Conservation (phyloP, 208 protist species). For the Acanthamoeba culbertsoni region DNA sequence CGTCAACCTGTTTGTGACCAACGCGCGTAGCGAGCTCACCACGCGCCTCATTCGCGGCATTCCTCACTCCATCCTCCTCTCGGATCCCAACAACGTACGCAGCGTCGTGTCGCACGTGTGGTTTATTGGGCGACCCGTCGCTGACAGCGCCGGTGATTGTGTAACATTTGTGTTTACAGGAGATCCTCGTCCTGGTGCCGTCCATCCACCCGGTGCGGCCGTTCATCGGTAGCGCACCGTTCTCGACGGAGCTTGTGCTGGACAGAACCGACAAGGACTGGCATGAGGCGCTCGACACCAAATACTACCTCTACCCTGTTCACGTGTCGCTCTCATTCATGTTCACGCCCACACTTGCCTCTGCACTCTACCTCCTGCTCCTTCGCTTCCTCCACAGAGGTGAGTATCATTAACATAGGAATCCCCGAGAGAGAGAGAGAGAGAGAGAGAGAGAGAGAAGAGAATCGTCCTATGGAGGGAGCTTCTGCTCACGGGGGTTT, state of each 20-base stretch:
- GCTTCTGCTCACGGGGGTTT: constrained; percentile 70
- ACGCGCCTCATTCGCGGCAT: constrained; percentile 65
- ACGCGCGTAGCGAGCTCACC: constrained; percentile 45
- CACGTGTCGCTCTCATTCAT: constrained; percentile 90
- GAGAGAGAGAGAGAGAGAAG: too few relatives aligned
- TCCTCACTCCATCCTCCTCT: constrained; percentile 71
- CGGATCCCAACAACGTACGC: constrained; percentile 62
- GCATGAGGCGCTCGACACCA: constrained; percentile 85
- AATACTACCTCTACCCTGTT: constrained; percentile 89
- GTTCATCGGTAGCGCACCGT: constrained; percentile 58
- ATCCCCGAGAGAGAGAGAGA: too few relatives aligned
- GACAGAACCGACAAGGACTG: constrained; percentile 84
- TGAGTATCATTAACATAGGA: too few relatives aligned
- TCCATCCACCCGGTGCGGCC: constrained; percentile 63
- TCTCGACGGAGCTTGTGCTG: constrained; percentile 80
- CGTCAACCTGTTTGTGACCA: constrained; percentile 62
- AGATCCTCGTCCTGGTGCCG: constrained; percentile 58
- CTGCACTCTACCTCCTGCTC: constrained; percentile 91
- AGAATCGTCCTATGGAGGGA: too few relatives aligned
- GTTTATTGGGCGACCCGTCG: too few relatives aligned
- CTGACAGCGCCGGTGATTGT: constrained; percentile 13
- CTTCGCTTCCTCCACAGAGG: constrained; percentile 88
- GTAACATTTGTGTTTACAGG: too few relatives aligned
- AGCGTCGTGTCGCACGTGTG: not conserved
- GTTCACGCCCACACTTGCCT: constrained; percentile 86